Conservation (phyloP, 1,284 basidiomycete genomes). For the Laetiporus sulphureus region DNA sequence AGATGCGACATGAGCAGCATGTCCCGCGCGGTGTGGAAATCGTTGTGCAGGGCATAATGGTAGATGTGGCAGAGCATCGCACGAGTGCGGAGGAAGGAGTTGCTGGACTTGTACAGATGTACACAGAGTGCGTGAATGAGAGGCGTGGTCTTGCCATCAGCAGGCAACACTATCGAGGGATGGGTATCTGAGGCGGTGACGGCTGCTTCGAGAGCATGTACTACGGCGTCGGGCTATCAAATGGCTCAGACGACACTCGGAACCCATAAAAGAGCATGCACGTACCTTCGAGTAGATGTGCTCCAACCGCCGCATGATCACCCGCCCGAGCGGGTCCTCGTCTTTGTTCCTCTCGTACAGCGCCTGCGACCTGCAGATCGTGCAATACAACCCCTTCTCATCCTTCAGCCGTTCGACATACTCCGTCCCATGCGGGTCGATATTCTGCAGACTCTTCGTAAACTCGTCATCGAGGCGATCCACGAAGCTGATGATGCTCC, state of each 20-base stretch:
- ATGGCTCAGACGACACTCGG: slow-evolving; percentile 2
- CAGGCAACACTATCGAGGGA: slow-evolving; percentile 50
- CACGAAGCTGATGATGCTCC: slow-evolving; percentile 90
- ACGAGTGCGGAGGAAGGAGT: slow-evolving; percentile 88
- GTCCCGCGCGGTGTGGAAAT: slow-evolving; percentile 96
- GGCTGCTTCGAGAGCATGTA: slow-evolving; percentile 82
- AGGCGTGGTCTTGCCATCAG: slow-evolving; percentile 52
- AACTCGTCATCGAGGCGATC: slow-evolving; percentile 99
- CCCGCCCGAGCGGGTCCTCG: slow-evolving; percentile 77
- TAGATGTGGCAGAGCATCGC: slow-evolving; percentile 98
- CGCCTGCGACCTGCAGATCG: slow-evolving; percentile 87
- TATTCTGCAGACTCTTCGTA: slow-evolving; percentile 95
- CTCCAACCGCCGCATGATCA: slow-evolving; percentile 93
- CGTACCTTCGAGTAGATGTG: slow-evolving; percentile 96
- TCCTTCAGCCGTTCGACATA: slow-evolving; percentile 96
- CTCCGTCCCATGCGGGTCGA: slow-evolving; percentile 97
- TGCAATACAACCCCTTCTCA: slow-evolving; percentile 91
- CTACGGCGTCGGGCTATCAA: slow-evolving; percentile 83
- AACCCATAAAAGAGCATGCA: too few relatives aligned
- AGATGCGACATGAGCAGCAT: slow-evolving; percentile 99
- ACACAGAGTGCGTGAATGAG: slow-evolving; percentile 89
- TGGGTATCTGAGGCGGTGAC: slow-evolving; percentile 50
- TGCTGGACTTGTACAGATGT: slow-evolving; percentile 89
- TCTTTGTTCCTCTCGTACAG: slow-evolving; percentile 83
- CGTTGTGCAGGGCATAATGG: slow-evolving; percentile 93